Evolutionary conservation across 768 basidiomycete genomes (phyloP), one percentile per base, ranked within the genome.

Genomic region (Lepiota brunneoincarnata): DNA sequence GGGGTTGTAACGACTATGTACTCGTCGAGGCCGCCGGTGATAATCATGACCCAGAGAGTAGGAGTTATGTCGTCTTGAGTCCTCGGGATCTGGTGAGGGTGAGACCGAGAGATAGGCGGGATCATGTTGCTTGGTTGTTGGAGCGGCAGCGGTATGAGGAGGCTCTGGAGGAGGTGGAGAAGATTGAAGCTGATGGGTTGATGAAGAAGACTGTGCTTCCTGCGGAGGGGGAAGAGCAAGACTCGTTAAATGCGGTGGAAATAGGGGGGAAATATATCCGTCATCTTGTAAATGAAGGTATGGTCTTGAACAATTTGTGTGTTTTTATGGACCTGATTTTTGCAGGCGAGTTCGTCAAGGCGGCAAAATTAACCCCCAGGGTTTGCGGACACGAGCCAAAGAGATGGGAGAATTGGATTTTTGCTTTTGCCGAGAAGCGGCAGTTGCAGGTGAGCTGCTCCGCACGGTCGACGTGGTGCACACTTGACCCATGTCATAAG

Each of bases 341-440:
- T 17, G 21, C 38, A 79, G 78, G 72, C 39, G 74, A 80, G 45
- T 98, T 83, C 59, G 71, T 66, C 0, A 90, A 90, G 62, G 96
- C 96, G 1, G 97, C 96, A 0, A 71, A 76, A 7, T 70, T 97
- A 21, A 87, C 85, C 60, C 87, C 92, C 0, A 93, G 90, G 65
- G 92, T 98, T 6, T 89, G 96, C 59, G 87, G 81, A 3, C 82
- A 83, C 40, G 83, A 96, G 61, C 69, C 78, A 10, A 86, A 84
- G 62, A 78, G 81, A n/a, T 99, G 97, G 97, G 95, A 98, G 64
- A 83, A 89, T 61, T 97, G 91, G 91, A 90, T 98, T 63, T 96
- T 97, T 62, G 73, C 82, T 12, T 98, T 96, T 65, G 89, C 89
- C 1, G 84, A 93, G 66, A 82, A 86, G 61, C 78, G 81, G 21